Percentiles rank a stretch among this genome's conserved stretches.
phyloP scores from a whole-genome alignment of 768 basidiomycete genomes.

The Thelephora aurantiotincta region DNA sequence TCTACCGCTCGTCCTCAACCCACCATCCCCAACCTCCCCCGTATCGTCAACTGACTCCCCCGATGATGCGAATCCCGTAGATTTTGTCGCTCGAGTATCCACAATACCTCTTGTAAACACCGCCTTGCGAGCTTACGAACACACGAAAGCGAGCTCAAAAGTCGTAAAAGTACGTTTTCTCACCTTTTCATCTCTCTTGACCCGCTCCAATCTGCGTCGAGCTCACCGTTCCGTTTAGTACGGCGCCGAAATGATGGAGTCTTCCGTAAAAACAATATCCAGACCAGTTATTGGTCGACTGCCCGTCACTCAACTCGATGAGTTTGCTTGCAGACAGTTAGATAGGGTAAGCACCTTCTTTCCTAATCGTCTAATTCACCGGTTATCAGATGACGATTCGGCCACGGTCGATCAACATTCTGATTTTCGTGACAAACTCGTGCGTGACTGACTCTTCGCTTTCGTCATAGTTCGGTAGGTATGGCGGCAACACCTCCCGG shows the following conservation, averaged over 20 bases:
- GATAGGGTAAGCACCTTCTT: conserved; percentile 45
- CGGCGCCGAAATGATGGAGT: conserved; percentile 80
- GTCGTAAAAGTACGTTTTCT: conserved; percentile 59
- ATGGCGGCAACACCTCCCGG: not conserved
- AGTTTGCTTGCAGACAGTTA: conserved; percentile 80
- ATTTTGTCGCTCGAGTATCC: conserved; percentile 45
- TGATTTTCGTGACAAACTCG: too few relatives aligned
- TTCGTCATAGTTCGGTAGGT: not conserved
- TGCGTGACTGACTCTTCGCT: too few relatives aligned
- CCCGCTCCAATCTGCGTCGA: not conserved
- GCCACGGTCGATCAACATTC: too few relatives aligned
- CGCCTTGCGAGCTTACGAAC: conserved; percentile 64
- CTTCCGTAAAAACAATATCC: conserved; percentile 67
- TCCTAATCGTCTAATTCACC: conserved; percentile 5
- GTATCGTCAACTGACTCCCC: conserved; percentile 17
- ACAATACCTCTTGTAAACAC: conserved; percentile 59
- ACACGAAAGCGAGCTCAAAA: conserved; percentile 69
- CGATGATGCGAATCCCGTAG: conserved; percentile 12
- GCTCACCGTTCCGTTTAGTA: conserved; percentile 35
- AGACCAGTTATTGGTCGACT: conserved; percentile 70
- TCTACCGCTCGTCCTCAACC: not conserved
- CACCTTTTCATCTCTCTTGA: not conserved
- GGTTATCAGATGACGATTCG: conserved; percentile 3
- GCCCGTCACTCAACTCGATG: conserved; percentile 66
- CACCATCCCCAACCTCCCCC: conserved; percentile 4